Evolutionary conservation across 1,284 basidiomycete genomes (phyloP).

Genomic region (Papiliotrema terrestris): DNA sequence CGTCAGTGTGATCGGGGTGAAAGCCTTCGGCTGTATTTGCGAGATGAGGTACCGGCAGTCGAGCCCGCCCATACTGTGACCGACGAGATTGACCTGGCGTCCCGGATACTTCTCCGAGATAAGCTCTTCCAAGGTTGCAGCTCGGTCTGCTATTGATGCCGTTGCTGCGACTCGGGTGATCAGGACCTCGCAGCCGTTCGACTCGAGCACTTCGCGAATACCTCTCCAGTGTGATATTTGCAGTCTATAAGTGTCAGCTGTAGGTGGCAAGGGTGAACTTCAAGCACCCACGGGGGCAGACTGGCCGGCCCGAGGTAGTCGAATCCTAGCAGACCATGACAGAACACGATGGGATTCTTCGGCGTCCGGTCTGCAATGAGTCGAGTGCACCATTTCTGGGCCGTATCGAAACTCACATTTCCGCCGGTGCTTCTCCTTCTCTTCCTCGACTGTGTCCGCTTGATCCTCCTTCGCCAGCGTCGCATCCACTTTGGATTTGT

Average conservation of each 20-base stretch:
- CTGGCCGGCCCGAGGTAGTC: conserved; percentile 52
- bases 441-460: conserved; percentile 55
- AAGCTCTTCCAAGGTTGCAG: conserved; percentile 74
- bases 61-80: conserved; percentile 93
- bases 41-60: conserved; percentile 79
- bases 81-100: conserved; percentile 79
- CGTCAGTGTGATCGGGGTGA: conserved; percentile 72
- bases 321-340: conserved; percentile 86
- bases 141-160: conserved; percentile 77
- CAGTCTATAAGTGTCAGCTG: conserved; percentile 53
- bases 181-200: conserved; percentile 83
- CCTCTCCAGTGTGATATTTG: conserved; percentile 93
- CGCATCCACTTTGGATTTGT: conserved; percentile 58
- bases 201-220: conserved; percentile 82
- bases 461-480: conserved; percentile 61
- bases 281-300: conserved; percentile 24
- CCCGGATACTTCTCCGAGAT: conserved; percentile 77
- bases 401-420: conserved; percentile 59
- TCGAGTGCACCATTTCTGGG: background rate
- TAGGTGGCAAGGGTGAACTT: conserved; percentile 42
- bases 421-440: conserved; percentile 58
- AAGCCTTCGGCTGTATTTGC: conserved; percentile 49
- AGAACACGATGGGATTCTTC: conserved; percentile 81
- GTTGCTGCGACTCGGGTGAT: conserved; percentile 90
- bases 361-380: conserved; percentile 58